Evolutionary conservation across 768 basidiomycete genomes (phyloP).

Genomic region (Dendrothele bispora): DNA sequence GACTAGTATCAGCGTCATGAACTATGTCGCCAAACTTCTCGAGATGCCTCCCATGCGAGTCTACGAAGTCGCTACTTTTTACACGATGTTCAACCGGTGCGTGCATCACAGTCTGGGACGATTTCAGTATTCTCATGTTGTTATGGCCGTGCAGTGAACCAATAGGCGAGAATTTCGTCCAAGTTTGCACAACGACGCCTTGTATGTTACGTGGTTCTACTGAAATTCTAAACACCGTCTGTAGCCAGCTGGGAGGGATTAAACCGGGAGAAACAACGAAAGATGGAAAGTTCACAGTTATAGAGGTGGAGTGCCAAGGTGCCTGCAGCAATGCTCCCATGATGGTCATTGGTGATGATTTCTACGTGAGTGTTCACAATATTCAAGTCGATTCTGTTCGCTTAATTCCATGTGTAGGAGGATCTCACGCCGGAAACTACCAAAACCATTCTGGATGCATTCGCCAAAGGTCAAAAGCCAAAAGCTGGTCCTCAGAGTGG

Average conservation of each 20-base stretch:
- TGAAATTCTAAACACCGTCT: constrained; percentile 84
- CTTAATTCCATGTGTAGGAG: constrained; percentile 51
- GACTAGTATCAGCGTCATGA: constrained; percentile 99
- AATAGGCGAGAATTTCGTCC: constrained; percentile 90
- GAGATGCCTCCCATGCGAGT: constrained; percentile 98
- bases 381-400: neutral
- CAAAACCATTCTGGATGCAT: constrained; percentile 76
- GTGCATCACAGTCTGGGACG: constrained; percentile 15
- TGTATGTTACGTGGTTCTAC: constrained; percentile 95
- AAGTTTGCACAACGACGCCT: constrained; percentile 98
- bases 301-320: constrained; percentile 98
- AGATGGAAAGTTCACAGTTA: constrained; percentile 95
- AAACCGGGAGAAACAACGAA: constrained; percentile 90
- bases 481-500: constrained; percentile 93
- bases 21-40: constrained; percentile 91
- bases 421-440: constrained; percentile 78
- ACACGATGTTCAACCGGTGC: constrained; percentile 99
- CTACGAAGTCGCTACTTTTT: constrained; percentile 99
- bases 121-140: neutral
- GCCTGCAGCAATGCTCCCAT: constrained; percentile 98
- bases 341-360: constrained; percentile 95
- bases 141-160: constrained; percentile 63
- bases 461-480: constrained; percentile 80
- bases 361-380: constrained; percentile 72
- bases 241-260: constrained; percentile 79